These are phyloP conservation scores for Penicillium sp. DNA, from an alignment of 2,329 filamentous ascomycete genomes.

Conservation along the genomic window DNA sequence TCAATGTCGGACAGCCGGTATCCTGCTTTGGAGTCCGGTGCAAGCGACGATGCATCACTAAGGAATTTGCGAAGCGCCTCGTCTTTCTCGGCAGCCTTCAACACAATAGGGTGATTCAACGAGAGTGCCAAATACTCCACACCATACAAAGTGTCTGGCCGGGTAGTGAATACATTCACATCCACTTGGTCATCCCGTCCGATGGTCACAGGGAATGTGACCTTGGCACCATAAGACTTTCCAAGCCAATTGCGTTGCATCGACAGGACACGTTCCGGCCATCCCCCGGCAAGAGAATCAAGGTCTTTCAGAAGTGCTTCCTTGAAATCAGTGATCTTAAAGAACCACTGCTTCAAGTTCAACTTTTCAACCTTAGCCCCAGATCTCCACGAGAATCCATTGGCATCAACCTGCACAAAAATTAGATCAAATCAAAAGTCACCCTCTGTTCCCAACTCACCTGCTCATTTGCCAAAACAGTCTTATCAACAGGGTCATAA, in stretches of 20 bases:
- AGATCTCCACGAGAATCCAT: slow-evolving; percentile 82
- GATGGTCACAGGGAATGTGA: slow-evolving; percentile 65
- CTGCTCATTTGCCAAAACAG: slow-evolving; percentile 88
- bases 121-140: slow-evolving; percentile 83
- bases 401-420: slow-evolving; percentile 64
- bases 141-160: slow-evolving; percentile 82
- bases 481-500: slow-evolving; percentile 86
- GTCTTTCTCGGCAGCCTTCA: slow-evolving; percentile 59
- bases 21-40: slow-evolving; percentile 59
- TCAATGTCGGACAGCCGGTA: slow-evolving; percentile 64
- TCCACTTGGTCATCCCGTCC: slow-evolving; percentile 37
- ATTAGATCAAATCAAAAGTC: slow-evolving; percentile 4
- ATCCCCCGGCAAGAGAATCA: slow-evolving; percentile 64
- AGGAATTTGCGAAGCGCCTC: slow-evolving; percentile 67
- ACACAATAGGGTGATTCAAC: slow-evolving; percentile 68
- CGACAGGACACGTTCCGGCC: slow-evolving; percentile 78
- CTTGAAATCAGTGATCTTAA: slow-evolving; percentile 77
- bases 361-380: slow-evolving; percentile 80
- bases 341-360: slow-evolving; percentile 83
- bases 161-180: slow-evolving; percentile 77
- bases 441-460: slow-evolving; percentile 21
- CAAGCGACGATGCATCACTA: slow-evolving; percentile 55
- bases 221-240: slow-evolving; percentile 68
- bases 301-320: slow-evolving; percentile 71
- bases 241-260: slow-evolving; percentile 91